phyloP scores from a whole-genome alignment of 1,284 basidiomycete species.

The Meira miltonrushii region DNA sequence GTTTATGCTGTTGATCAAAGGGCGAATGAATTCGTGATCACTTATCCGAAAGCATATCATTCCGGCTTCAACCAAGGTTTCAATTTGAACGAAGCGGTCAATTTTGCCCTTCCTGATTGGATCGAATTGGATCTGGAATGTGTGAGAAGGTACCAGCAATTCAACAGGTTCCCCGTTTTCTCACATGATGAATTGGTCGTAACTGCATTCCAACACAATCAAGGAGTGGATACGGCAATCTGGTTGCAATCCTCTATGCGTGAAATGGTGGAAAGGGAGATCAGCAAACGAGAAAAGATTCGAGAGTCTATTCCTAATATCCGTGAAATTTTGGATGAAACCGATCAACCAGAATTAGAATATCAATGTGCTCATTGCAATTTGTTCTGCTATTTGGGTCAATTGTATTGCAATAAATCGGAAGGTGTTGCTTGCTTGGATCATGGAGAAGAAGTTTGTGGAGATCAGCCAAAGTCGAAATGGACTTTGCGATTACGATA shows the following conservation, averaged over 20 bases:
- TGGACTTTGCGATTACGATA: conserved; percentile 72
- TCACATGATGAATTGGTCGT: conserved; percentile 95
- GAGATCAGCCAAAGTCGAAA: conserved; percentile 60
- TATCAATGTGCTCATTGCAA: conserved; percentile 94
- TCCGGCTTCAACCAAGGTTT: conserved; percentile 97
- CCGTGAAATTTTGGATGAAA: conserved; percentile 67
- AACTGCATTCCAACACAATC: conserved; percentile 87
- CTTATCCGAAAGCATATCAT: conserved; percentile 97
- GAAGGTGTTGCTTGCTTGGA: conserved; percentile 75
- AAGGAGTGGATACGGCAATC: conserved; percentile 83
- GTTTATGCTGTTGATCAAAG: conserved; percentile 93
- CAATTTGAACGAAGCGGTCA: conserved; percentile 98
- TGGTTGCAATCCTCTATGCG: conserved; percentile 79
- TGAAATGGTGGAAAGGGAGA: conserved; percentile 84
- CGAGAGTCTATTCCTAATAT: conserved; percentile 59
- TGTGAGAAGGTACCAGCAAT: conserved; percentile 74
- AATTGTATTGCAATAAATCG: conserved; percentile 62
- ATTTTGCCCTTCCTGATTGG: conserved; percentile 97
- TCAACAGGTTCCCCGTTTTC: conserved; percentile 90
- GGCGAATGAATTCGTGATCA: conserved; percentile 89
- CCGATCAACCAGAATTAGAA: conserved; percentile 81
- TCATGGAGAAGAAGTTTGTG: conserved; percentile 73
- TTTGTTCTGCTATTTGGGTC: conserved; percentile 89
- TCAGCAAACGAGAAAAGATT: conserved; percentile 61
- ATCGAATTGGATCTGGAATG: conserved; percentile 78